Conservation (phyloP, 306 rosid species). For the Vicia faba region DNA sequence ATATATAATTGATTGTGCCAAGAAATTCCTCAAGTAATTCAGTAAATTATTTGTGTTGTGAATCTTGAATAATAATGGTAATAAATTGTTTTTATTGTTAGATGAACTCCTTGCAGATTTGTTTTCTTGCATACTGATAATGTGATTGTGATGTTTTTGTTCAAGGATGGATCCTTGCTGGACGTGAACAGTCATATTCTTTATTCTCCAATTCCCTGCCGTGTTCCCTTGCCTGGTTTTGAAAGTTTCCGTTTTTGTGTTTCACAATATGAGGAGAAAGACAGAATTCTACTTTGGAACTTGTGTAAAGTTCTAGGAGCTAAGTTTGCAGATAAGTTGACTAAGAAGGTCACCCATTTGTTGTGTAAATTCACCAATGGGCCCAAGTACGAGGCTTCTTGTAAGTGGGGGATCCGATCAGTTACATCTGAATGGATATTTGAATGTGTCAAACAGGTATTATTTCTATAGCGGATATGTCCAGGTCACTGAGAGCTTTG, state of each 20-base stretch:
- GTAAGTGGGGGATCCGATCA: constrained; percentile 73
- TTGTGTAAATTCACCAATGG: constrained; percentile 83
- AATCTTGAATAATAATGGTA: background rate
- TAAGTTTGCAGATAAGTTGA: constrained; percentile 67
- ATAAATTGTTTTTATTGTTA: constrained; percentile 26
- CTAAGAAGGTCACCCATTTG: constrained; percentile 86
- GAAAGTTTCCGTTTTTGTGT: constrained; percentile 81
- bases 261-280: constrained; percentile 90
- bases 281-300: constrained; percentile 72
- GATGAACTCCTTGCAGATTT: constrained; percentile 28
- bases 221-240: constrained; percentile 80
- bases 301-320: constrained; percentile 92
- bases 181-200: constrained; percentile 77
- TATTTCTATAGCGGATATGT: constrained; percentile 32
- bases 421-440: constrained; percentile 82
- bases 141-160: constrained; percentile 35
- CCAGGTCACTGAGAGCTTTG: constrained; percentile 18
- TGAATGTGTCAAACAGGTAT: constrained; percentile 95
- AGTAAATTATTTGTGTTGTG: background rate
- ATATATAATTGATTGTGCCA: background rate
- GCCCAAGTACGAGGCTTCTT: constrained; percentile 82
- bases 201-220: constrained; percentile 91
- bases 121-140: constrained; percentile 27
- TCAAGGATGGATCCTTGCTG: constrained; percentile 81
- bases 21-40: constrained; percentile 6